Evolutionary conservation across 305 asterid genomes (phyloP).

Genomic region (Withania somnifera): DNA sequence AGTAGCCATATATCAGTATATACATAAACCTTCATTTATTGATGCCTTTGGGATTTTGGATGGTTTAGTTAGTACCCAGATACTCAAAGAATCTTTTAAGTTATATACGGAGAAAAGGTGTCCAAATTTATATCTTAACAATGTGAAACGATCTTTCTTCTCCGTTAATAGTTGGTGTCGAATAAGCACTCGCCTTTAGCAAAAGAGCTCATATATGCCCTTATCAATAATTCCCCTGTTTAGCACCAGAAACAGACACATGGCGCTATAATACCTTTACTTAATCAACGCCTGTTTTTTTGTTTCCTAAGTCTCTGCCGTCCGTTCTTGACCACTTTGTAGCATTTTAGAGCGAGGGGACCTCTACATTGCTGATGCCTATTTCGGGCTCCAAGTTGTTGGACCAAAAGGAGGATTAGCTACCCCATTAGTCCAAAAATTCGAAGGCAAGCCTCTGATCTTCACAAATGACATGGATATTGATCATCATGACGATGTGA

Average conservation of each 20-base stretch:
- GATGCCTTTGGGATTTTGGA: not conserved
- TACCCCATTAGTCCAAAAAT: conserved; percentile 31
- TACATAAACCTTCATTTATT: not conserved
- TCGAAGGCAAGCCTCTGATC: conserved; percentile 34
- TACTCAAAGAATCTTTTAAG: not conserved
- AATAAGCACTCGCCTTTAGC: not conserved
- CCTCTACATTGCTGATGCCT: conserved; percentile 65
- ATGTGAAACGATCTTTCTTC: not conserved
- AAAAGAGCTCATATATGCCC: not conserved
- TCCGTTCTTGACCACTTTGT: not conserved
- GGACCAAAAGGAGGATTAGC: conserved; percentile 68
- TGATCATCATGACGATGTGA: conserved; percentile 33
- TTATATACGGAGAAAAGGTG: not conserved
- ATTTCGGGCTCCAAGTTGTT: conserved; percentile 51
- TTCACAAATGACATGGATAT: conserved; percentile 65
- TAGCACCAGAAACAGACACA: not conserved
- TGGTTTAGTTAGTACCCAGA: not conserved
- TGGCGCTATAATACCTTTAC: not conserved
- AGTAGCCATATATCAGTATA: not conserved
- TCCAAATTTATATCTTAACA: not conserved
- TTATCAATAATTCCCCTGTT: not conserved
- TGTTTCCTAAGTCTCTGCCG: not conserved
- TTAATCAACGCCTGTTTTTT: not conserved
- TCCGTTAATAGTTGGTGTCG: not conserved
- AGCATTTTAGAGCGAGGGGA: conserved; percentile 19